Evolutionary conservation across 2,329 filamentous ascomycete genomes (phyloP).

Genomic region (Coniochaeta prunicola): DNA sequence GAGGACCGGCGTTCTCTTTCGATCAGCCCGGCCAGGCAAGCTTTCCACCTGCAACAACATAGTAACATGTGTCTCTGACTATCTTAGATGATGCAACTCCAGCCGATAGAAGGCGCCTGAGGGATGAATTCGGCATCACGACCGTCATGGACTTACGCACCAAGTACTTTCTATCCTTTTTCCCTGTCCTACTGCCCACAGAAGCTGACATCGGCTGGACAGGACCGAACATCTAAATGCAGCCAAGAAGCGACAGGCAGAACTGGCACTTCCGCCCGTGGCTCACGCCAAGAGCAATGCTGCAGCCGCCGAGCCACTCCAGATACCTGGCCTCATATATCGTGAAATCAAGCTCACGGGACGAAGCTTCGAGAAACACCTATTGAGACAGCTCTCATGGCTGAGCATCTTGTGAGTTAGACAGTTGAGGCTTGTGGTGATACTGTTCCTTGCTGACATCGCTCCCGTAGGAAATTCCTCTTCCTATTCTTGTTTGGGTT

Average conservation of each 20-base stretch:
- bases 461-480: constrained; percentile 44
- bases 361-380: constrained; percentile 57
- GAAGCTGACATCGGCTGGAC: not conserved
- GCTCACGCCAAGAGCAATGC: constrained; percentile 38
- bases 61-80: not conserved
- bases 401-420: constrained; percentile 52
- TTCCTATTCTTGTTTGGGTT: constrained; percentile 58
- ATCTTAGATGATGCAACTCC: constrained; percentile 60
- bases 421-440: too few relatives aligned
- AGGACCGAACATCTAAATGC: constrained; percentile 64
- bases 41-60: not conserved
- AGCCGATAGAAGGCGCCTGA: constrained; percentile 53
- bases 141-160: constrained; percentile 76
- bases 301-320: constrained; percentile 44
- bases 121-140: constrained; percentile 53
- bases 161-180: constrained; percentile 34
- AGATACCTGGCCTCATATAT: constrained; percentile 59
- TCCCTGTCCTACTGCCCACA: not conserved
- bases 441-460: too few relatives aligned
- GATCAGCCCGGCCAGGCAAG: constrained; percentile 49
- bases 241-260: constrained; percentile 50
- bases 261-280: constrained; percentile 31
- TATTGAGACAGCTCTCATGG: constrained; percentile 64
- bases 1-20: constrained; percentile 57
- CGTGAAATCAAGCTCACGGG: constrained; percentile 69